Base-by-base conservation (phyloP, 2,329 filamentous ascomycete genomes). In the Colletotrichum zoysiae region DNA sequence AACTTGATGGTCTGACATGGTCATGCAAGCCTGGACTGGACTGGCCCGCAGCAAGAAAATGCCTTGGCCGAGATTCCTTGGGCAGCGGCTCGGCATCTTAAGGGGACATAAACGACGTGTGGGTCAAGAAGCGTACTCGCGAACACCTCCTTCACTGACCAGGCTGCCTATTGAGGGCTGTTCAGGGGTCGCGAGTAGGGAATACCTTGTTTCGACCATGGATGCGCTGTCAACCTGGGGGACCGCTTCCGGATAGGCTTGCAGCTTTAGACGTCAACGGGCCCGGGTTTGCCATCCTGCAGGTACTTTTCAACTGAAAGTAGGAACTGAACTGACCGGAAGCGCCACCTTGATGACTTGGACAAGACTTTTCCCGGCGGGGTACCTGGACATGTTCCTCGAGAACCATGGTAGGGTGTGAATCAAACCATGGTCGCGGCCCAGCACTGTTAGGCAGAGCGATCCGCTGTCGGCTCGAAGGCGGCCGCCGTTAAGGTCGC, bases 221-320 rank as follows among this genome's bases (percentile, higher is more conserved):
- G 61, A 71, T 80, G 78, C 79, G 78, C 65, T 80, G 78, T 76
- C 78, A 75, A 78, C 75, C 51, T 16, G 33, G n/a, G 48, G 65
- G 26, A 9, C 77, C 78, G 75, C 72, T 78, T 80, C 73, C 72
- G 78, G 78, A 78, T 78, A 76, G 73, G 75, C 74, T 69, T 77
- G 78, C 79, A 74, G 78, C 75, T 74, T 71, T 67, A 72, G 60
- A 40, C 14, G 23, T 68, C 56, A 51, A 58, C 44, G 53, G 35
- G 12, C n/a, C 57, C 42, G 51, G 42, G 42, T 18, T 33, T 23
- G n/a, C 42, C 35, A 53, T 20, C 30, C 35, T 61, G 35, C 42
- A 42, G 20, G 60, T 62, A 38, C 50, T 42, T 26, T 26, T 23
- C 46, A 23, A 57, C 44, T 57, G 42, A 33, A 23, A 35, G 57